phyloP scores from a whole-genome alignment of 805 yeast species.

The Millerozyma miso region DNA sequence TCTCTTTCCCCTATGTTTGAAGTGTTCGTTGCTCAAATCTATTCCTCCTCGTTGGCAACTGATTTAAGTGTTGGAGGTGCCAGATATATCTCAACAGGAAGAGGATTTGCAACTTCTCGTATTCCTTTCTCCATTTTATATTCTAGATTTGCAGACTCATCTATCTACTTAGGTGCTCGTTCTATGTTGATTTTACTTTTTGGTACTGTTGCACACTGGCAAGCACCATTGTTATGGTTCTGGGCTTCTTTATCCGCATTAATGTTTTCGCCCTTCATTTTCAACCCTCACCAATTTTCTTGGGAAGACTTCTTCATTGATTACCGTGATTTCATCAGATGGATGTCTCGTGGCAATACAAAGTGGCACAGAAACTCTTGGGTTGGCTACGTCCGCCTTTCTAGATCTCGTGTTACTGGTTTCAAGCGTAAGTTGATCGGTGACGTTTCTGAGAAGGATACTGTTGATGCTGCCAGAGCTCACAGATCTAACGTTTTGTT shows the following conservation, averaged over 20 bases:
- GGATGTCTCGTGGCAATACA: conserved; percentile 89
- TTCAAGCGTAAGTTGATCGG: conserved; percentile 71
- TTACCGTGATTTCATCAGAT: conserved; percentile 87
- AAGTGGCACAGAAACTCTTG: conserved; percentile 87
- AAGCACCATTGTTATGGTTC: conserved; percentile 92
- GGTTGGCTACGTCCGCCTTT: conserved; percentile 76
- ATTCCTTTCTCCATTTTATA: conserved; percentile 62
- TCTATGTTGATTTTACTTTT: conserved; percentile 66
- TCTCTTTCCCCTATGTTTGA: conserved; percentile 78
- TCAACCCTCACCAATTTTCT: conserved; percentile 97
- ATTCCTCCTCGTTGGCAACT: conserved; percentile 63
- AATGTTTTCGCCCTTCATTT: conserved; percentile 87
- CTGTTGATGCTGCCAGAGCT: conserved; percentile 70
- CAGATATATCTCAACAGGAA: conserved; percentile 74
- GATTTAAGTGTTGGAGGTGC: conserved; percentile 80
- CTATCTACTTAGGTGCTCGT: conserved; percentile 82
- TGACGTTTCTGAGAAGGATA: conserved; percentile 64
- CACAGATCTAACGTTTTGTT: conserved; percentile 72
- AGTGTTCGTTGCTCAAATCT: conserved; percentile 72
- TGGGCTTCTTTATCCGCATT: conserved; percentile 90
- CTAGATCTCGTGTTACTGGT: conserved; percentile 90
- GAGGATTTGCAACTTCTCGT: conserved; percentile 77
- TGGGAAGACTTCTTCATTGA: conserved; percentile 96
- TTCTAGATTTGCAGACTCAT: conserved; percentile 70
- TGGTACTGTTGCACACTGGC: conserved; percentile 81